Evolutionary conservation across 192 early-diverging fungal genomes (phyloP).

Genomic region (Rhizophagus clarus): DNA sequence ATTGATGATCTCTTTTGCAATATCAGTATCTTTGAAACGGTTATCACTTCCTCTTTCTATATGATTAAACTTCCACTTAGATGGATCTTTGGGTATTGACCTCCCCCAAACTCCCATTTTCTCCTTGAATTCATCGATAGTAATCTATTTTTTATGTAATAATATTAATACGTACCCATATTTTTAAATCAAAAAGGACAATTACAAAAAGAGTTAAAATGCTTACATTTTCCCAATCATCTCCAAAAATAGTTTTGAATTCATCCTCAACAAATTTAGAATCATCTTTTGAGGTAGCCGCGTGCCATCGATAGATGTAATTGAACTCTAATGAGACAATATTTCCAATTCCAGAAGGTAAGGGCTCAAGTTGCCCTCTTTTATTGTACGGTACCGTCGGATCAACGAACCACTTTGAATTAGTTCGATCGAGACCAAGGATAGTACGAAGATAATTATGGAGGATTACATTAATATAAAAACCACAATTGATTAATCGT

Average conservation of each 20-base stretch:
- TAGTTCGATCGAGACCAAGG: constrained; percentile 34
- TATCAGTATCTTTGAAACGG: neutral
- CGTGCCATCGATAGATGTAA: neutral
- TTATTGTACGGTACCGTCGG: neutral
- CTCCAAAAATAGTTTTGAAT: neutral
- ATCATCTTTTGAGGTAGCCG: neutral
- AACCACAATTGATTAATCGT: constrained; percentile 49
- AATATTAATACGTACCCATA: neutral
- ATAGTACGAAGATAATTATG: constrained; percentile 52
- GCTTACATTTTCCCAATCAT: neutral
- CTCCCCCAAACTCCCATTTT: neutral
- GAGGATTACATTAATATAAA: constrained; percentile 45
- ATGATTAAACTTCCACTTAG: neutral
- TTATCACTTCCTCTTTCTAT: neutral
- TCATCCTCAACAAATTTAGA: constrained; percentile 5
- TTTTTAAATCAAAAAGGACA: neutral
- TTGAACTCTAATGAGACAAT: neutral
- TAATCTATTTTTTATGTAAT: neutral
- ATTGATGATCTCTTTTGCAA: neutral
- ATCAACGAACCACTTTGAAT: neutral
- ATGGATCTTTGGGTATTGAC: neutral
- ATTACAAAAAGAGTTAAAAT: neutral
- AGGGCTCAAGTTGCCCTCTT: neutral
- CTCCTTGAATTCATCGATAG: neutral
- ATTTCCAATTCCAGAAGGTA: constrained; percentile 1